Base-by-base conservation (phyloP, 768 basidiomycete genomes). In the Hypsizygus marmoreus region DNA sequence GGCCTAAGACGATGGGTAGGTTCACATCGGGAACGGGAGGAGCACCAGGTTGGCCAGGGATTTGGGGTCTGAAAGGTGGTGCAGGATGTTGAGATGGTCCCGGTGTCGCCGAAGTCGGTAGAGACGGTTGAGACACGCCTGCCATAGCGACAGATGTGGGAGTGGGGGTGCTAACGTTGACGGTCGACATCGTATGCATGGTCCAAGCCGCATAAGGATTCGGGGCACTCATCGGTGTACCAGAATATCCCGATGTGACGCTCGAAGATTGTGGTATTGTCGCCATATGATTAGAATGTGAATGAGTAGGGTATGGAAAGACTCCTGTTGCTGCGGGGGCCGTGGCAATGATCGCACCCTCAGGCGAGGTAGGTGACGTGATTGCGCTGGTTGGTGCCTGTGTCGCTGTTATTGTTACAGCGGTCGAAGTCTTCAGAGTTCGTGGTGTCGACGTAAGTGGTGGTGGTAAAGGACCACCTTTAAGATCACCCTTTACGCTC, bases 1-100 rank as follows among this genome's bases (percentile, higher is more conserved):
- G 82, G 6, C 83, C 85, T 32, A 94, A 72, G 28, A 89, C 64
- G 49, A 93, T 91, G 7, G 91, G 90, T 37, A 91, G 77, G 37
- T 81, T 78, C 24, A 90, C 85, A 43, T 78, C 76, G 10, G 77
- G 72, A 36, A 76, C 67, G 14, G 63, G 43, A 9, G 65, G 47
- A 37, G 59, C 63, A 28, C 23, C 19, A 2, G 53, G 24, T n/a
- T 54, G 47, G 13, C 29, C 33, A 47, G 43, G n/a, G 26, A 50
- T 43, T 33, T 55, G 45, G 43, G 54, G 40, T 40, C 50, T 37
- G 46, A 54, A 19, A 42, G 53, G 57, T 19, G 74, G 66, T 13
- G 70, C 60, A 2, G 62, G 54, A 16, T 49, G 30, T 43, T 43
- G 51, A 39, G 37, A 31, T 24, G 39, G 40, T 22, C 53, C 24